Conservation (phyloP, 176 grass and related monocot species). For the Avena atlantica region DNA sequence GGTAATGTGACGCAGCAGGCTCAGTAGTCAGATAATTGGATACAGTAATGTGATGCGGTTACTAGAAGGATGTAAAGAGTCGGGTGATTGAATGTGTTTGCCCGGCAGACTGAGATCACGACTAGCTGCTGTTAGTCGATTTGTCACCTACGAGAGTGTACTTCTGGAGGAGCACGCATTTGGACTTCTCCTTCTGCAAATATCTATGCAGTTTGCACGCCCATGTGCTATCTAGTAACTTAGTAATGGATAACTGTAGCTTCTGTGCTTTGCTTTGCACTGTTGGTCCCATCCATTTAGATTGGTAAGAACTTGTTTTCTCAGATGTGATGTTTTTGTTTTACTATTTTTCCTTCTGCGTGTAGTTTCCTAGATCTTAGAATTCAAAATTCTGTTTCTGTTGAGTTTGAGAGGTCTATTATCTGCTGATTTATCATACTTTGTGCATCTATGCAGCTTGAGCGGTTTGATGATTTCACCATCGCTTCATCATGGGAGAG, state of each 20-base stretch:
- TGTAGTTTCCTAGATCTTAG: slow-evolving; percentile 18
- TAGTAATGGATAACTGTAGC: not conserved
- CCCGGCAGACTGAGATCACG: not conserved
- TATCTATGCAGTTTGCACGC: not conserved
- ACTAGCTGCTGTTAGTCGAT: not conserved
- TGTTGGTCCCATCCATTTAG: not conserved
- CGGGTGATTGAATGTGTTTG: not conserved
- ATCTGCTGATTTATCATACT: slow-evolving; percentile 9
- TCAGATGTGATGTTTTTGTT: not conserved
- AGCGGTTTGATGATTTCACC: slow-evolving; percentile 93
- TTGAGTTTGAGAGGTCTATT: not conserved
- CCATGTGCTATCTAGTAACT: not conserved
- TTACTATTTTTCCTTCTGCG: not conserved
- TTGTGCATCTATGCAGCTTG: slow-evolving; percentile 54
- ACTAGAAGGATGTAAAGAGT: not conserved
- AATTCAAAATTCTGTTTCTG: not conserved
- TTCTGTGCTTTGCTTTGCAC: not conserved
- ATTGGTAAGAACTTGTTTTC: not conserved
- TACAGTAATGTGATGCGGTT: not conserved
- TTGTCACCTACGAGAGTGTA: not conserved
- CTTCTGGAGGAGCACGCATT: slow-evolving; percentile 16
- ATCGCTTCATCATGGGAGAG: slow-evolving; percentile 98
- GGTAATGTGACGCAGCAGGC: not conserved
- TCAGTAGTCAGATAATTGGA: not conserved
- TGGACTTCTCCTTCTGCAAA: slow-evolving; percentile 11